Evolutionary conservation across 306 rosid species (phyloP).

Genomic region (Medicago lupulina): DNA sequence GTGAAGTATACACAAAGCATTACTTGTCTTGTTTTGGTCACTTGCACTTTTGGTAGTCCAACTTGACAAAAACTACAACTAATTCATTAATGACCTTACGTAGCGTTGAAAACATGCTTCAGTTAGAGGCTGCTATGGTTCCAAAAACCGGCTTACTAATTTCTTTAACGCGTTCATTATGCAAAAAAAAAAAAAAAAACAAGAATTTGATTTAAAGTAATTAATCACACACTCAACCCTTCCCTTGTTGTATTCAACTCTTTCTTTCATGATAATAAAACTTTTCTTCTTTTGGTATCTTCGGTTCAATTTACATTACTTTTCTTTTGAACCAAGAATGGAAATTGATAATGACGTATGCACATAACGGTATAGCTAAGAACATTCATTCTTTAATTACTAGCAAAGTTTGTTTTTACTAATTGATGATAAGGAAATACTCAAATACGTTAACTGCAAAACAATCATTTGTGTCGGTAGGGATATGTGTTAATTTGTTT

Average conservation of each 20-base stretch:
- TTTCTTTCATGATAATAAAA: not conserved
- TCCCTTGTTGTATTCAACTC: not conserved
- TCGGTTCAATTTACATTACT: not conserved
- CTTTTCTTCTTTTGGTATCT: not conserved
- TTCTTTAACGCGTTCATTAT: not conserved
- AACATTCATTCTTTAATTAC: constrained; percentile 38
- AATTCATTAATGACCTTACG: constrained; percentile 32
- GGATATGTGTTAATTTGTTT: constrained; percentile 28
- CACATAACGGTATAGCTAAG: constrained; percentile 23
- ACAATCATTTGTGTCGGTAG: constrained; percentile 45
- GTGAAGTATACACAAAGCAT: constrained; percentile 42
- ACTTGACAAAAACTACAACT: constrained; percentile 21
- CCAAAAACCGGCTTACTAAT: not conserved
- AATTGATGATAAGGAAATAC: not conserved
- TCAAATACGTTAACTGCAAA: constrained; percentile 11
- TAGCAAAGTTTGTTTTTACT: constrained; percentile 30
- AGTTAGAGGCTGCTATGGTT: not conserved
- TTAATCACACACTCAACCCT: not conserved
- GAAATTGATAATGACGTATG: constrained; percentile 29
- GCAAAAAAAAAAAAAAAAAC: not conserved
- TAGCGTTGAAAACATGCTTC: constrained; percentile 46
- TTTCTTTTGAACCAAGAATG: constrained; percentile 6
- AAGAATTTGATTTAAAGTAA: not conserved
- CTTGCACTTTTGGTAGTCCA: constrained; percentile 26
- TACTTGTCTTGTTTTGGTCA: constrained; percentile 36